phyloP scores from a whole-genome alignment of 139 green algal species.

The Volvox africanus region DNA sequence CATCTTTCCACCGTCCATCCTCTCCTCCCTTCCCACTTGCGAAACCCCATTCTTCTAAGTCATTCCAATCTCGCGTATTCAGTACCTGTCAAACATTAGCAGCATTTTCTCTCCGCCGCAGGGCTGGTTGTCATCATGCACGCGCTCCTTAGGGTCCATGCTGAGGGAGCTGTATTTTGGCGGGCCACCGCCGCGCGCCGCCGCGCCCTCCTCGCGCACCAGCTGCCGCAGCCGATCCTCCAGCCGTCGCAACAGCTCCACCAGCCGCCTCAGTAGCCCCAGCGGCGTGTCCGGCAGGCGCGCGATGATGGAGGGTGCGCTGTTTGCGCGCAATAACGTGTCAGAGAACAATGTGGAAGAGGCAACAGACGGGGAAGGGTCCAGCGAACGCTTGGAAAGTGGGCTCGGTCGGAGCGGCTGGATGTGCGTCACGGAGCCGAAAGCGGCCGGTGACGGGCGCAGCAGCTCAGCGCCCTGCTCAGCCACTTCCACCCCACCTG shows the following conservation, averaged over 20 bases:
- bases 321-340: slow-evolving; percentile 21
- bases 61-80: too few species aligned
- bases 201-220: slow-evolving; percentile 59
- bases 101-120: slow-evolving; percentile 89
- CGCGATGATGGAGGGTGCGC: slow-evolving; percentile 14
- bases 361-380: background rate
- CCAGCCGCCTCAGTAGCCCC: slow-evolving; percentile 75
- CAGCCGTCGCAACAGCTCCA: slow-evolving; percentile 78
- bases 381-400: slow-evolving; percentile 13
- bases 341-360: background rate
- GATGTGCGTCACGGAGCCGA: background rate
- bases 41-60: background rate
- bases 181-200: slow-evolving; percentile 20
- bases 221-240: slow-evolving; percentile 86
- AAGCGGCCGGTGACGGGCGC: background rate
- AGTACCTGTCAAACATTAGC: slow-evolving; percentile 91
- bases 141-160: slow-evolving; percentile 79
- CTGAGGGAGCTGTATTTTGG: slow-evolving; percentile 76
- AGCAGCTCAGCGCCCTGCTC: background rate
- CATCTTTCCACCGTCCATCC: background rate
- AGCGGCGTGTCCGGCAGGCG: slow-evolving; percentile 81
- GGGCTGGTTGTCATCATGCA: slow-evolving; percentile 68
- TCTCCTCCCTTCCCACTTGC: background rate
- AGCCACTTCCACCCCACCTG: background rate
- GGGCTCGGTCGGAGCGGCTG: slow-evolving; percentile 7